These are phyloP conservation scores for Nicotiana attenuata DNA, from an alignment of 257 asterid genomes.

Conservation along the genomic window DNA sequence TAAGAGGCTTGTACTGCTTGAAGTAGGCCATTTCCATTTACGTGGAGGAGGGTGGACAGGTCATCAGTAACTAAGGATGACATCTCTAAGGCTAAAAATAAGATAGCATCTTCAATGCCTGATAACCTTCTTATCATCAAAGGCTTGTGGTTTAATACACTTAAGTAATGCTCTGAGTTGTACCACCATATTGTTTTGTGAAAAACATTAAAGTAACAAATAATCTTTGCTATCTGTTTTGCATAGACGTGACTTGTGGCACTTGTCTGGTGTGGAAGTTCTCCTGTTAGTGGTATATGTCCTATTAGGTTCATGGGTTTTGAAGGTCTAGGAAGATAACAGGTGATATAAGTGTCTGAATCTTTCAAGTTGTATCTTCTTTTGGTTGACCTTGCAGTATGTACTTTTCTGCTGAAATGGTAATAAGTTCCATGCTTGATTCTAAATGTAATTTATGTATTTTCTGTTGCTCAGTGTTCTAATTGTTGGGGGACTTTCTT, in stretches of 20 bases:
- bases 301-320: neutral
- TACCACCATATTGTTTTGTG: neutral
- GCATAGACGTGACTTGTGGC: conserved; percentile 4
- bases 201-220: neutral
- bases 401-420: neutral
- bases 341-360: neutral
- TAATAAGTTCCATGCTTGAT: neutral
- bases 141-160: neutral
- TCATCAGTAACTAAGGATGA: neutral
- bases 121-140: neutral
- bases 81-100: neutral
- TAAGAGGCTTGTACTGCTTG: neutral
- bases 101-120: neutral
- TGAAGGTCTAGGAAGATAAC: neutral
- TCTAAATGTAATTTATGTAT: neutral
- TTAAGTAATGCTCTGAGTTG: neutral
- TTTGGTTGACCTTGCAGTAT: neutral
- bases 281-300: neutral
- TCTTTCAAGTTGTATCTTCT: neutral
- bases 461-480: neutral
- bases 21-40: neutral
- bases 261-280: neutral
- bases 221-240: neutral
- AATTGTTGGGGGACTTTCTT: neutral
- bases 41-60: neutral